Evolutionary conservation across 177 flowering plant species (phyloP), one percentile per base, ranked within the genome.

Genomic region (Telopea speciosissima): DNA sequence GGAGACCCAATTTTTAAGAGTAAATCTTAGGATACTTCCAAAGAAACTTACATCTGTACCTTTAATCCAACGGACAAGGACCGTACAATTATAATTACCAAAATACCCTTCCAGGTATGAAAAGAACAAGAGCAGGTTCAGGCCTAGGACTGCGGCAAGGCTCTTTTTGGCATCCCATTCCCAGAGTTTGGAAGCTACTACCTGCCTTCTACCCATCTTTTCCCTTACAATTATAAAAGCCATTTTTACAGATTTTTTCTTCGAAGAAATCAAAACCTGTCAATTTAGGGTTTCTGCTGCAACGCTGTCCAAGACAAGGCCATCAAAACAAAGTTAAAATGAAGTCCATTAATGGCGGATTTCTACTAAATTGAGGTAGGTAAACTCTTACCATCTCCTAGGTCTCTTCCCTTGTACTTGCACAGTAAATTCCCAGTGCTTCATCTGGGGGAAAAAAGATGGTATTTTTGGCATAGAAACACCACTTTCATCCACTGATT

Each of bases 311-410:
- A 66, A 49, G 62, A 75, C 67, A 70, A 45, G 58, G 26, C 25
- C 31, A 19, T 40, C 26, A 24, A 66, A 67, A 19, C 31, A 28
- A 28, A 28, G 31, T 28, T 24, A 28, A 59, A 71, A 24, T 36
- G 68, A 62, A 68, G 58, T 72, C 69, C 62, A 68, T 76, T 76
- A 71, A 72, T 76, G 72, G 79, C 24, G 75, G 25, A 68, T 76
- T 71, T 66, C 58, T 26, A 19, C 61, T 60, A 24, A 66, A 22
- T 68, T 62, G 71, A 67, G 74, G 74, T 75, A 54, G 71, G 78
- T 75, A 24, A 74, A 13, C 67, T 63, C 64, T 73, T 73, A 62
- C 66, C 60, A 5, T 36, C 61, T 63, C 67, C 60, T 44, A 31
- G 24, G 21, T 21, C 61, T n/a, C 22, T 19, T 19, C n/a, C 23